Evolutionary conservation across 176 grass and related monocot genomes (phyloP).

Genomic region (Olyra latifolia): DNA sequence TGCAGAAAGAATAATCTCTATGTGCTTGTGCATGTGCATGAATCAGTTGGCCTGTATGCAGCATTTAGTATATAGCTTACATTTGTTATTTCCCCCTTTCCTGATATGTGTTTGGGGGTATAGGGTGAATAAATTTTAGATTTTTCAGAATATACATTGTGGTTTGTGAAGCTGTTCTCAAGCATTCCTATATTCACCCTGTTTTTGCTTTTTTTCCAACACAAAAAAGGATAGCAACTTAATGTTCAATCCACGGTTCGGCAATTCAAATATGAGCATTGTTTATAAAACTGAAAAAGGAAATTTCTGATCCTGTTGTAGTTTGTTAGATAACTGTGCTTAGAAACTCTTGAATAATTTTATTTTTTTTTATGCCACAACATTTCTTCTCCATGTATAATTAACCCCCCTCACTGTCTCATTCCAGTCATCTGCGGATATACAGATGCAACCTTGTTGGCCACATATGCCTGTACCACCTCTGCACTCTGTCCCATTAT

Average conservation of each 20-base stretch:
- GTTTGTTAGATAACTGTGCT: not conserved
- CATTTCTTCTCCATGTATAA: constrained; percentile 24
- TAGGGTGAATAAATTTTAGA: not conserved
- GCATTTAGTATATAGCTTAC: not conserved
- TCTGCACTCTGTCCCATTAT: constrained; percentile 70
- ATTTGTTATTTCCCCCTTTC: not conserved
- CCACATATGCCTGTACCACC: constrained; percentile 78
- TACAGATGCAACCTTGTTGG: constrained; percentile 93
- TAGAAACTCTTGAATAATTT: not conserved
- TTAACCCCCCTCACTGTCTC: constrained; percentile 29
- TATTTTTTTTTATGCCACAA: not conserved
- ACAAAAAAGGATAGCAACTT: not conserved
- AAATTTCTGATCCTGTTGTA: constrained; percentile 3
- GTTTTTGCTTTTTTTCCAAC: not conserved
- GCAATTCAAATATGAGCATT: constrained; percentile 15
- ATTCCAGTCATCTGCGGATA: constrained; percentile 76
- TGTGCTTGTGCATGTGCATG: not conserved
- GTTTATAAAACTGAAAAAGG: not conserved
- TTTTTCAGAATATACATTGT: not conserved
- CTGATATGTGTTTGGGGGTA: not conserved
- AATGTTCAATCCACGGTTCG: not conserved
- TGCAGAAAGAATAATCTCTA: not conserved
- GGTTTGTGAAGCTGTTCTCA: not conserved
- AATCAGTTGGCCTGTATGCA: not conserved
- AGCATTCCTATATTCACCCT: not conserved